A percentile compares a stretch with the other conserved stretches of the same genome.
phyloP scores from a whole-genome alignment of 148 eudicot species.

The Drosera capensis region DNA sequence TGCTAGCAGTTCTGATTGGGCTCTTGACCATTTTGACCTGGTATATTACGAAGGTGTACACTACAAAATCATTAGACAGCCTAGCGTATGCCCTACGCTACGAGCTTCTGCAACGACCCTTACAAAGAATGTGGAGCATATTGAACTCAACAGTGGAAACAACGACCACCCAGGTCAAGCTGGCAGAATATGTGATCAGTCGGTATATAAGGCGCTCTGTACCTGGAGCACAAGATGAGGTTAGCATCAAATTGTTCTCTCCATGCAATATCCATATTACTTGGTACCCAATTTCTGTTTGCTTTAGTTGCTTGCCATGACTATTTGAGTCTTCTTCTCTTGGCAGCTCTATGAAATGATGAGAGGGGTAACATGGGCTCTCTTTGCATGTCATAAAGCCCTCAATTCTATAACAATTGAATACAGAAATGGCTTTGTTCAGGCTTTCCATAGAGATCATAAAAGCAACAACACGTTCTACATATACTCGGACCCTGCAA shows the following conservation, averaged over 20 bases:
- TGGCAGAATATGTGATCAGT: constrained; percentile 58
- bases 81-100: constrained; percentile 77
- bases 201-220: constrained; percentile 50
- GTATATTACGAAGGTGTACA: constrained; percentile 87
- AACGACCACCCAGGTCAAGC: constrained; percentile 80
- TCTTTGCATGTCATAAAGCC: constrained; percentile 76
- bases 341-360: constrained; percentile 81
- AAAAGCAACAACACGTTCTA: constrained; percentile 66
- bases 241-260: constrained; percentile 8
- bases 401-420: constrained; percentile 66
- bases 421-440: constrained; percentile 83
- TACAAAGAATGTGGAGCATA: constrained; percentile 87
- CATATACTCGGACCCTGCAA: constrained; percentile 69
- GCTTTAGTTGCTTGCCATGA: neutral
- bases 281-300: neutral
- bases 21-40: constrained; percentile 83
- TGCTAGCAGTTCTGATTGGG: constrained; percentile 89
- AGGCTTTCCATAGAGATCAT: constrained; percentile 92
- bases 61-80: constrained; percentile 62
- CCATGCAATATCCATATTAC: neutral
- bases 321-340: constrained; percentile 3
- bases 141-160: constrained; percentile 77
- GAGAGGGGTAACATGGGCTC: constrained; percentile 85
- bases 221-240: constrained; percentile 88
- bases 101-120: constrained; percentile 82